Conservation (phyloP, 2,329 filamentous ascomycete genomes). For the Conoideocrella luteorostrata region DNA sequence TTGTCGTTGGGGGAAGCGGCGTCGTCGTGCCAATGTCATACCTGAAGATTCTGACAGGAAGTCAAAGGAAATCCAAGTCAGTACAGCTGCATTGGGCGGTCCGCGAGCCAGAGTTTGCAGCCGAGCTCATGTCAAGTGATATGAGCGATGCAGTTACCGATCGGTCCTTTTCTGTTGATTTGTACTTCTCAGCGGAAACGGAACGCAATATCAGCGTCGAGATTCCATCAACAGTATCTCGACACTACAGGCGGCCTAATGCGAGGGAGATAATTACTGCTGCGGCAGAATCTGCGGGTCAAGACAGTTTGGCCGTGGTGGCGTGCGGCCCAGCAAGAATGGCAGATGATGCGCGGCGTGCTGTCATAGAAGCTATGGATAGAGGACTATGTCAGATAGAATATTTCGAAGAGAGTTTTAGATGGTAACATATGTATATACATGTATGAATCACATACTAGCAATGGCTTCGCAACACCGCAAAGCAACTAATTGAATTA, state of each 20-base stretch:
- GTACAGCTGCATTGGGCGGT: slow-evolving; percentile 38
- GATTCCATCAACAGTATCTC: slow-evolving; percentile 13
- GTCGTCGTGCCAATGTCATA: slow-evolving; percentile 37
- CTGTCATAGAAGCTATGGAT: slow-evolving; percentile 25
- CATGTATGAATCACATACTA: not conserved
- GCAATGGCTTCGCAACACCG: no score
- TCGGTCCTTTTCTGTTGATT: slow-evolving; percentile 25
- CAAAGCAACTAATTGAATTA: no score
- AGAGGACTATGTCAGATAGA: slow-evolving; percentile 14
- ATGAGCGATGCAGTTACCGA: slow-evolving; percentile 22
- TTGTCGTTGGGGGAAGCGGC: slow-evolving; percentile 39
- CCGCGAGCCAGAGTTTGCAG: slow-evolving; percentile 31
- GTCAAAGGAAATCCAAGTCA: slow-evolving; percentile 11
- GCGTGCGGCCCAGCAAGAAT: slow-evolving; percentile 38
- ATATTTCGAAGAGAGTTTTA: slow-evolving; percentile 13
- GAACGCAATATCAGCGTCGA: slow-evolving; percentile 6
- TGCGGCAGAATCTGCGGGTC: slow-evolving; percentile 14
- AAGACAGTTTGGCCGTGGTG: slow-evolving; percentile 31
- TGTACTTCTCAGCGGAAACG: slow-evolving; percentile 27
- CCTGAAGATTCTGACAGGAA: slow-evolving; percentile 20
- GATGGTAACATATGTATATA: slow-evolving; percentile 11
- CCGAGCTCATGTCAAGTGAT: slow-evolving; percentile 27
- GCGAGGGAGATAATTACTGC: slow-evolving; percentile 24
- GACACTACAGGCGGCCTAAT: slow-evolving; percentile 25
- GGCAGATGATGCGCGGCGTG: slow-evolving; percentile 35